Evolutionary conservation across 208 protist genomes (phyloP).

Genomic region (Trypanosoma mega): DNA sequence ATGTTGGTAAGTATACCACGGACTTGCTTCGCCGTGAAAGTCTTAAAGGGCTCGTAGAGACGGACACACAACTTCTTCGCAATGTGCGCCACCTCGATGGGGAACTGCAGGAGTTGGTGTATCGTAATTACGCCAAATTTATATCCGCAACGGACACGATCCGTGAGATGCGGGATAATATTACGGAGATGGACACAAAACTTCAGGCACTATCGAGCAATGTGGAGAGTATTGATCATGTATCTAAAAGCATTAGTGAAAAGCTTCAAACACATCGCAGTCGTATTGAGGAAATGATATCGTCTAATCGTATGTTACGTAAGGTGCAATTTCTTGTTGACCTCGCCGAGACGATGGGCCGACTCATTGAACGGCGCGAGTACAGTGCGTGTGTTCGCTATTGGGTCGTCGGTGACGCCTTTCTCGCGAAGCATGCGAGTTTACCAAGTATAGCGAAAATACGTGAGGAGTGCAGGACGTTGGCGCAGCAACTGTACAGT

Average conservation of each 20-base stretch:
- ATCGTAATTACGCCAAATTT: conserved; percentile 99
- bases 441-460: conserved; percentile 65
- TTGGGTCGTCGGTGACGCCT: conserved; percentile 78
- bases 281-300: conserved; percentile 74
- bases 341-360: conserved; percentile 64
- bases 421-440: conserved; percentile 61
- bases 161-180: conserved; percentile 87
- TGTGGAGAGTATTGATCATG: conserved; percentile 65
- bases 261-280: conserved; percentile 63
- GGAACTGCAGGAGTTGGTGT: conserved; percentile 98
- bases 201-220: conserved; percentile 72
- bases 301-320: conserved; percentile 66
- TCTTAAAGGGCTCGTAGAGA: conserved; percentile 76
- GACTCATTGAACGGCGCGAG: conserved; percentile 54
- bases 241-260: conserved; percentile 56
- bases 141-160: conserved; percentile 98
- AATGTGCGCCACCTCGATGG: conserved; percentile 83
- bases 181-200: conserved; percentile 90
- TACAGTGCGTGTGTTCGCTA: conserved; percentile 64
- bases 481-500: conserved; percentile 64
- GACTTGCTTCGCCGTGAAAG: conserved; percentile 69
- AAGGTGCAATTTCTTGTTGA: conserved; percentile 83
- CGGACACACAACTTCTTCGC: conserved; percentile 75
- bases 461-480: conserved; percentile 42
- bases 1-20: conserved; percentile 75